Evolutionary conservation across 208 protist species (phyloP).

Genomic region (Trypanosoma cruzi): DNA sequence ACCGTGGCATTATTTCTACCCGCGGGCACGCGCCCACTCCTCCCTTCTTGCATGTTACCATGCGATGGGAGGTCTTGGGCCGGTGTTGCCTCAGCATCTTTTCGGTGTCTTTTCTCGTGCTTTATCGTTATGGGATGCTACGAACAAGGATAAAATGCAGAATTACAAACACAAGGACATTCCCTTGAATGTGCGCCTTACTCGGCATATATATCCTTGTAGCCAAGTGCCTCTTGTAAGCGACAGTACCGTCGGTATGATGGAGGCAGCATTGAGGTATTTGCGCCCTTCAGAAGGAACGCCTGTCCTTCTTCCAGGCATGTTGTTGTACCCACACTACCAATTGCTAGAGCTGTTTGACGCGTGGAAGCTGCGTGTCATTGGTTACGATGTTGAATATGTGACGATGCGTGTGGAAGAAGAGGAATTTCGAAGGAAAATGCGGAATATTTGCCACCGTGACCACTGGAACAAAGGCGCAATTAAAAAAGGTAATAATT

Average conservation of each 20-base stretch:
- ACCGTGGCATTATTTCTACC: slow-evolving; percentile 22
- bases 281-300: slow-evolving; percentile 6
- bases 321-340: slow-evolving; percentile 25
- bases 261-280: slow-evolving; percentile 20
- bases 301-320: slow-evolving; percentile 22
- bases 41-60: slow-evolving; percentile 7
- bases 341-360: slow-evolving; percentile 24
- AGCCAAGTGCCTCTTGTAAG: slow-evolving; percentile 20
- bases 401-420: slow-evolving; percentile 29
- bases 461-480: background rate
- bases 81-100: background rate
- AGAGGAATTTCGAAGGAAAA: slow-evolving; percentile 12
- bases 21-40: slow-evolving; percentile 15
- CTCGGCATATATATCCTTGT: slow-evolving; percentile 3
- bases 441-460: slow-evolving; percentile 1
- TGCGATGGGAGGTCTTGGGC: background rate
- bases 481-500: background rate
- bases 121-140: background rate
- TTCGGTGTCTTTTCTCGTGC: background rate
- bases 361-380: slow-evolving; percentile 14
- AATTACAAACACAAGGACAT: background rate
- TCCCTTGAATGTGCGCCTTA: slow-evolving; percentile 1
- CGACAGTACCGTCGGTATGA: slow-evolving; percentile 18
- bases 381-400: slow-evolving; percentile 36
- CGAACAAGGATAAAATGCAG: background rate